A percentile compares a stretch with the other conserved stretches of the same genome.
Evolutionary conservation across 441 rosid genomes (phyloP).

Genomic region (Flueggea neowawraea): DNA sequence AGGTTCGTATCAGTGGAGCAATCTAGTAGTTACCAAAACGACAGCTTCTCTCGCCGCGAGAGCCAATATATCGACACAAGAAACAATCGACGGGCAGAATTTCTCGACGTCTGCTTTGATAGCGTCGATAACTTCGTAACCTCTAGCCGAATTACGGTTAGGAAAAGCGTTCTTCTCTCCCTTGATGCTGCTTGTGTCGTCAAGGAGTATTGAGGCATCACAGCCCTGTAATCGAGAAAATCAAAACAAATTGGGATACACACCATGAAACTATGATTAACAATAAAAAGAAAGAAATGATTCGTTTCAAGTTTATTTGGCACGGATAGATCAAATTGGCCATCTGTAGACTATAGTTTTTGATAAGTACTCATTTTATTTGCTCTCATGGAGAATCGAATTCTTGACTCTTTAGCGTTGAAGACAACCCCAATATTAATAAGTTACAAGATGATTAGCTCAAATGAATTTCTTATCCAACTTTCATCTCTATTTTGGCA

Average conservation of each 20-base stretch:
- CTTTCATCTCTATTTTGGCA: too few species aligned
- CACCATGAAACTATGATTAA: not conserved
- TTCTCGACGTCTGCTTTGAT: constrained; percentile 49
- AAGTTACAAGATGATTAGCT: too few species aligned
- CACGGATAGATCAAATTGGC: too few species aligned
- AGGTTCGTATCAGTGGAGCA: not conserved
- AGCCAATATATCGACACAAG: constrained; percentile 56
- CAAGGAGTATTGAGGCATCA: constrained; percentile 56
- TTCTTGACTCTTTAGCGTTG: too few species aligned
- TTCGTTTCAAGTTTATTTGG: too few species aligned
- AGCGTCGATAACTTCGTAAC: constrained; percentile 47
- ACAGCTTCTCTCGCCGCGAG: constrained; percentile 63
- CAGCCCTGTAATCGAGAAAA: constrained; percentile 35
- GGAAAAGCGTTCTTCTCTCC: constrained; percentile 53
- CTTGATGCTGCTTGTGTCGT: constrained; percentile 30
- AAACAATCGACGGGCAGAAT: constrained; percentile 50
- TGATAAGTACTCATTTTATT: too few species aligned
- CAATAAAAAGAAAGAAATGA: too few species aligned
- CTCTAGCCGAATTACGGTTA: constrained; percentile 46
- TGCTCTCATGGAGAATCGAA: too few species aligned
- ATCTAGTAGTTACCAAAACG: constrained; percentile 23
- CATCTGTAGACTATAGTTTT: too few species aligned
- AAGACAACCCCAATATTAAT: too few species aligned
- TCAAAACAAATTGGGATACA: not conserved
- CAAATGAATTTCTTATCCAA: too few species aligned